Percentiles rank a stretch among this genome's conserved stretches.
phyloP scores from a whole-genome alignment of 352 stramenopile species.

The Globisporangium solare region DNA sequence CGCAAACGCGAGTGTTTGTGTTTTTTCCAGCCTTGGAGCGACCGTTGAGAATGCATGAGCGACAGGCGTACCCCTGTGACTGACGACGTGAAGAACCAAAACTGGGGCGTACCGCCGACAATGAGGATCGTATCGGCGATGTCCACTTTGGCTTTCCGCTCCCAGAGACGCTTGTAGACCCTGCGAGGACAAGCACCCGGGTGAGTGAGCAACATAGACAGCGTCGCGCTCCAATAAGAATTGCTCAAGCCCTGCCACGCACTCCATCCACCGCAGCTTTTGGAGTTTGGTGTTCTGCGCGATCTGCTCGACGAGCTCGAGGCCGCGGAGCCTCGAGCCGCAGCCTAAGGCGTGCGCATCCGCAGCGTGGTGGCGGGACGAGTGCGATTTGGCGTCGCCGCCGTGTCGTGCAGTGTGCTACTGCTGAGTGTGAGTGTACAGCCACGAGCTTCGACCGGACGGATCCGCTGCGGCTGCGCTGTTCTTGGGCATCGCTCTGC shows the following conservation, averaged over 20 bases:
- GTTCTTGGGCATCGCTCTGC: constrained; percentile 5
- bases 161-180: constrained; percentile 52
- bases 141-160: constrained; percentile 52
- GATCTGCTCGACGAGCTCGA: constrained; percentile 52
- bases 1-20: too few species aligned
- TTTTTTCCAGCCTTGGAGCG: too few species aligned
- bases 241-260: background rate
- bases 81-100: constrained; percentile 65
- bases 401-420: background rate
- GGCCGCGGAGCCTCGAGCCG: constrained; percentile 21
- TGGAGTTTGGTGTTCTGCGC: constrained; percentile 42
- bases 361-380: background rate
- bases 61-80: constrained; percentile 40
- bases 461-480: background rate
- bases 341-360: background rate
- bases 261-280: constrained; percentile 56
- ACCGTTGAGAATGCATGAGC: background rate
- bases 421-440: background rate
- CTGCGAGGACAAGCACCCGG: constrained; percentile 16
- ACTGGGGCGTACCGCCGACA: constrained; percentile 25
- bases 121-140: constrained; percentile 57
- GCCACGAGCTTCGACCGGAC: background rate
- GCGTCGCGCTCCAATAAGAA: too few species aligned
- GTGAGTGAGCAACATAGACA: background rate
- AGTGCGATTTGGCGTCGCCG: background rate